Percentiles rank a stretch among this genome's conserved stretches.
These are phyloP conservation scores for Catenaria anguillulae DNA, from an alignment of 371 early-diverging fungal genomes.

Conservation along the genomic window DNA sequence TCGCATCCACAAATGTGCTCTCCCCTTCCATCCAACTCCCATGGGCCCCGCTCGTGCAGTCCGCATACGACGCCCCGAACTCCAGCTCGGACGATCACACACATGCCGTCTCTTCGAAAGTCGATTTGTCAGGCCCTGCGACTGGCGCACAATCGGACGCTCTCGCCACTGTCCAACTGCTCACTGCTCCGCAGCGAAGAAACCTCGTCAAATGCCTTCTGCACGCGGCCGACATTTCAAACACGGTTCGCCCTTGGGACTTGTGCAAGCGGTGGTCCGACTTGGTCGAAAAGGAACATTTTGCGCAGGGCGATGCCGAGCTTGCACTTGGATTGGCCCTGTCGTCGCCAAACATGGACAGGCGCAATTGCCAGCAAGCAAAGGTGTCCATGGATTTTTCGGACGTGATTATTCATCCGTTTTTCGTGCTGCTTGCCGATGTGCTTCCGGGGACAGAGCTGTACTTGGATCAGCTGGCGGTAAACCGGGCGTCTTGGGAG, in stretches of 20 bases:
- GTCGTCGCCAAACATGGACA: constrained; percentile 76
- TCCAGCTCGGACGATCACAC: too few relatives aligned
- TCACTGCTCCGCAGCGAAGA: constrained; percentile 35
- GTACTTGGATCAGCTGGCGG: constrained; percentile 16
- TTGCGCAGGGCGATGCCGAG: constrained; percentile 71
- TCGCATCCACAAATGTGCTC: too few relatives aligned
- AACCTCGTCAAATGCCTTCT: constrained; percentile 50
- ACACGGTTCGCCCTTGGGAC: constrained; percentile 67
- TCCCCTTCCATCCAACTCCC: too few relatives aligned
- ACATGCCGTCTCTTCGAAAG: too few relatives aligned
- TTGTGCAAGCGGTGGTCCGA: constrained; percentile 74
- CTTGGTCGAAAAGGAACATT: constrained; percentile 68
- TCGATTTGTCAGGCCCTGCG: too few relatives aligned
- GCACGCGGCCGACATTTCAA: constrained; percentile 79
- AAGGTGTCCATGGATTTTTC: constrained; percentile 66
- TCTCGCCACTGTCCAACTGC: too few relatives aligned
- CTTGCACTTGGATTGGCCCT: constrained; percentile 43
- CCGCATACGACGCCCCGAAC: too few relatives aligned
- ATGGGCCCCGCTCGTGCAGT: too few relatives aligned
- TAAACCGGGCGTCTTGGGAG: constrained; percentile 10
- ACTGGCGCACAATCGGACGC: neutral
- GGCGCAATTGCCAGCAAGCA: constrained; percentile 48
- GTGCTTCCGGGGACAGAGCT: constrained; percentile 40
- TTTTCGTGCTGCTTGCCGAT: constrained; percentile 60
- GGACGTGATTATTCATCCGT: constrained; percentile 69